Evolutionary conservation across 2,329 filamentous ascomycete species (phyloP).

Genomic region (Fusarium ambrosium): DNA sequence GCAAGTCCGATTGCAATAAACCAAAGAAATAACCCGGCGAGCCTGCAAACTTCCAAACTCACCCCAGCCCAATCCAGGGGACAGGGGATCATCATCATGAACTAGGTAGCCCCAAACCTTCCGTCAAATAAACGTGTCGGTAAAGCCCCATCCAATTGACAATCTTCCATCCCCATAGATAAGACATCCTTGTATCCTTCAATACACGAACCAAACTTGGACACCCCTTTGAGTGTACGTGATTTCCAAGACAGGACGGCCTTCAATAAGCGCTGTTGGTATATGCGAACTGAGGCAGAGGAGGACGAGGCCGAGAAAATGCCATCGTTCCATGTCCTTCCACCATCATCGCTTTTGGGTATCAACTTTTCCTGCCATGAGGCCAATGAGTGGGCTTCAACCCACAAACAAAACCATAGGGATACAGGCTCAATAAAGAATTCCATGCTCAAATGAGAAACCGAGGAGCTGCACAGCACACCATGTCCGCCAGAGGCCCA

Average conservation of each 20-base stretch:
- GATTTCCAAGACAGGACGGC: slow-evolving; percentile 36
- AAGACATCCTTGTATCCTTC: slow-evolving; percentile 22
- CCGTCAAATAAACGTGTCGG: slow-evolving; percentile 21
- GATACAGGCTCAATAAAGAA: slow-evolving; percentile 43
- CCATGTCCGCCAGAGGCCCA: slow-evolving; percentile 24
- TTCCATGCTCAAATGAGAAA: slow-evolving; percentile 35
- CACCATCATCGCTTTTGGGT: slow-evolving; percentile 50
- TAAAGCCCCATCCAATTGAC: slow-evolving; percentile 29
- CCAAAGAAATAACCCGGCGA: slow-evolving; percentile 24
- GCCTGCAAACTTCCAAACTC: slow-evolving; percentile 24
- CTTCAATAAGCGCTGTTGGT: slow-evolving; percentile 37
- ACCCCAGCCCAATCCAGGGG: slow-evolving; percentile 21
- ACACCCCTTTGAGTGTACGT: slow-evolving; percentile 35
- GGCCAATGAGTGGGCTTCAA: slow-evolving; percentile 43
- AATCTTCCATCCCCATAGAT: slow-evolving; percentile 20
- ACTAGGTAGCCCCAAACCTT: slow-evolving; percentile 27
- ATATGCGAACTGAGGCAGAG: slow-evolving; percentile 22
- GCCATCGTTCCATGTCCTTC: slow-evolving; percentile 41
- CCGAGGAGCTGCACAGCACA: slow-evolving; percentile 17
- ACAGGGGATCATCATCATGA: slow-evolving; percentile 25
- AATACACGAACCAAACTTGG: slow-evolving; percentile 37
- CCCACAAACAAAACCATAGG: slow-evolving; percentile 44
- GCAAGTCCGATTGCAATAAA: slow-evolving; percentile 26
- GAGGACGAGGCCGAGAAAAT: slow-evolving; percentile 30
- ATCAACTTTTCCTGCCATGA: slow-evolving; percentile 53